Conservation (phyloP, 257 asterid genomes). For the Knoxia roxburghii region DNA sequence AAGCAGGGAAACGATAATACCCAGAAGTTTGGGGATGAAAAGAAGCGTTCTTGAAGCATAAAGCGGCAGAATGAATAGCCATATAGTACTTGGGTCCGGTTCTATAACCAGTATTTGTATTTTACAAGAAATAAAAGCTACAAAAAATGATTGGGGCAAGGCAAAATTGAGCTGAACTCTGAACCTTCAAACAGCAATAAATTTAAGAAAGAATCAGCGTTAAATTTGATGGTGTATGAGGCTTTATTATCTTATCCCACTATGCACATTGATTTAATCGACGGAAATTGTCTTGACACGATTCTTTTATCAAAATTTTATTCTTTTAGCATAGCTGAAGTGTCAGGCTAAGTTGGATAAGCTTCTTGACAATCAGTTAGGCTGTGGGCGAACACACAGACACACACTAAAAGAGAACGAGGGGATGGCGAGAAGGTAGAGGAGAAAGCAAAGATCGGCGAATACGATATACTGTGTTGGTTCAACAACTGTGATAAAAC, state of each 20-base stretch:
- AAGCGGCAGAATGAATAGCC: constrained; percentile 57
- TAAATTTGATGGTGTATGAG: constrained; percentile 4
- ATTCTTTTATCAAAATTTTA: too few relatives aligned
- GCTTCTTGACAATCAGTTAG: neutral
- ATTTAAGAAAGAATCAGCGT: constrained; percentile 16
- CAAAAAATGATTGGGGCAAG: neutral
- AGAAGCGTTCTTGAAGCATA: constrained; percentile 46
- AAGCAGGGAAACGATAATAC: constrained; percentile 20
- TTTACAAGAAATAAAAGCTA: neutral
- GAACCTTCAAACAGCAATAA: constrained; percentile 13
- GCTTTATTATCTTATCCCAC: neutral
- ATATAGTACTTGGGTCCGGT: constrained; percentile 12
- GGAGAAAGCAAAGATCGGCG: constrained; percentile 18
- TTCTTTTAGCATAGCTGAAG: neutral
- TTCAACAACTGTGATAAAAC: neutral
- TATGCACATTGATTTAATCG: constrained; percentile 10
- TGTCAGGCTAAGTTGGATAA: neutral
- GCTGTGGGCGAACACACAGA: neutral
- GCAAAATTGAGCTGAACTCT: neutral
- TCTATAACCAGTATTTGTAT: neutral
- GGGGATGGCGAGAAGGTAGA: neutral
- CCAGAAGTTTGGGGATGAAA: constrained; percentile 34
- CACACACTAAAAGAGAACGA: neutral
- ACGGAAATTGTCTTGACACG: too few relatives aligned
- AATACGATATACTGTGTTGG: neutral